A percentile compares a stretch with the other conserved stretches of the same genome.
These are phyloP conservation scores for Lipomyces yamadae DNA, from an alignment of 805 yeast species.

Conservation along the genomic window DNA sequence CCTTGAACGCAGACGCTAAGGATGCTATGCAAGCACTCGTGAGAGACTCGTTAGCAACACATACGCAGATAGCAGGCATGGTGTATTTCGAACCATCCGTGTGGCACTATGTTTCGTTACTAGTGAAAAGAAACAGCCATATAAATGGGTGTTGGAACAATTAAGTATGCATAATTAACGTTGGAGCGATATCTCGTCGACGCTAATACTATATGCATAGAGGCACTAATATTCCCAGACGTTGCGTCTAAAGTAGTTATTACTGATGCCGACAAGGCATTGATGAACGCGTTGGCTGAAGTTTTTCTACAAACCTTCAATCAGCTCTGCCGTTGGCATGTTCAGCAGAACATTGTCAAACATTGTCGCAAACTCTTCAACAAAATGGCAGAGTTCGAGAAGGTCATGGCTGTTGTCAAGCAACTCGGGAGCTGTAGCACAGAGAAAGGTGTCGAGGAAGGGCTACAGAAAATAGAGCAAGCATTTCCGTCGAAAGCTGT, in stretches of 20 bases:
- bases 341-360: too few relatives aligned
- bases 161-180: too few relatives aligned
- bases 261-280: neutral
- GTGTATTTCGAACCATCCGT: neutral
- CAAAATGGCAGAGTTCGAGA: too few relatives aligned
- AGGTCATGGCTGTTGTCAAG: too few relatives aligned
- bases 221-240: neutral
- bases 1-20: neutral
- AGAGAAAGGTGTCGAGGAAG: too few relatives aligned
- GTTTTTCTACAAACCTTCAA: neutral
- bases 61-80: neutral
- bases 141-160: too few relatives aligned
- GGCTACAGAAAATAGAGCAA: too few relatives aligned
- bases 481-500: too few relatives aligned
- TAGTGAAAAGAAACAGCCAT: too few relatives aligned
- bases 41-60: neutral
- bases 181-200: neutral
- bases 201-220: neutral
- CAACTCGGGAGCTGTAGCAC: too few relatives aligned
- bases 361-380: too few relatives aligned
- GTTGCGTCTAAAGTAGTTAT: neutral
- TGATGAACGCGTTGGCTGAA: neutral
- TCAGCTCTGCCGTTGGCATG: neutral
- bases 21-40: neutral
- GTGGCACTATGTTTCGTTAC: too few relatives aligned